Evolutionary conservation across 2,329 filamentous ascomycete species (phyloP).

Genomic region (Trichoderma simmonsii): DNA sequence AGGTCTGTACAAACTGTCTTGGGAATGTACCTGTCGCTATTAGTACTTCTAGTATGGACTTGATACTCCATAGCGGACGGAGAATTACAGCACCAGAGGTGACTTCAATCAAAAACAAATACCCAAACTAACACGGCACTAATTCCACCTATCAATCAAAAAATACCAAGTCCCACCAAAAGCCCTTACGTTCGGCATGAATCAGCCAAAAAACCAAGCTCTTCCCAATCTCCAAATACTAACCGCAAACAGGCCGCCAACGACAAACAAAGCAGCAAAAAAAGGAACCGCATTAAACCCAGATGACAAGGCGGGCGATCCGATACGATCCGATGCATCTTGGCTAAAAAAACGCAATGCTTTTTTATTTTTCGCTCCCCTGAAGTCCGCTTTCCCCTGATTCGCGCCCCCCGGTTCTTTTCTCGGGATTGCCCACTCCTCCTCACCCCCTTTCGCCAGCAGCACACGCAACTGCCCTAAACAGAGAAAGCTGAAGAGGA

Average conservation of each 20-base stretch:
- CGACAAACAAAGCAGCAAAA: neutral
- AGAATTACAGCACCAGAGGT: neutral
- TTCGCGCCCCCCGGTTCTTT: neutral
- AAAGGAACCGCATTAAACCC: slow-evolving; percentile 4
- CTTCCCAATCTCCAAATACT: neutral
- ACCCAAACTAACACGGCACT: neutral
- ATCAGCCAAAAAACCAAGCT: neutral
- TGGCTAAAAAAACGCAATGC: neutral
- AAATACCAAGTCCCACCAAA: neutral
- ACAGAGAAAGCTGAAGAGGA: neutral
- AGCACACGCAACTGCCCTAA: neutral
- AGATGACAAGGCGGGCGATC: slow-evolving; percentile 16
- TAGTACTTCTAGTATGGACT: neutral
- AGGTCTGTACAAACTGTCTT: neutral
- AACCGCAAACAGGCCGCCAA: slow-evolving; percentile 8
- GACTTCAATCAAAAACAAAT: neutral
- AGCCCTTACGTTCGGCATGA: neutral
- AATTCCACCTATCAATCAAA: neutral
- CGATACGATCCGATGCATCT: slow-evolving; percentile 20
- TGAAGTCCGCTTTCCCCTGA: neutral
- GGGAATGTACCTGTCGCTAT: neutral
- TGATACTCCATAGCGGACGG: neutral
- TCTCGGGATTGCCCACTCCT: neutral
- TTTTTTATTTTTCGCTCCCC: neutral
- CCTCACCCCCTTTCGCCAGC: neutral